phyloP scores from a whole-genome alignment of 768 basidiomycete species.

The Amanita molliuscula region DNA sequence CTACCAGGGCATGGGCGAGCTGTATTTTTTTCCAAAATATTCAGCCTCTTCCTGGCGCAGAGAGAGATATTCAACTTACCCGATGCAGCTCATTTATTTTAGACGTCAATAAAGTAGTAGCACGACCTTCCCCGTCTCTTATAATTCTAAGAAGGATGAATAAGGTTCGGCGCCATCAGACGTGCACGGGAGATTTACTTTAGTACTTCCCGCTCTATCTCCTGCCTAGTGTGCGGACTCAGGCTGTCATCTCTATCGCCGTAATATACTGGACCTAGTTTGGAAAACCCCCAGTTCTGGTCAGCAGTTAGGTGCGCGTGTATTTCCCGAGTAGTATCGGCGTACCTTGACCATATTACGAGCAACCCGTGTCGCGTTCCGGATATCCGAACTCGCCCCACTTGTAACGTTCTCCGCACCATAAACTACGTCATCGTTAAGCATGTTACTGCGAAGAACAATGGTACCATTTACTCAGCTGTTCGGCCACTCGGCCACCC shows the following conservation, averaged over 20 bases:
- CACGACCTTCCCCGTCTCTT: constrained; percentile 59
- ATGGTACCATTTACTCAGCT: constrained; percentile 47
- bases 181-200: constrained; percentile 37
- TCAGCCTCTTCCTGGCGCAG: not conserved
- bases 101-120: constrained; percentile 48
- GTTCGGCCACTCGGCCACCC: constrained; percentile 94
- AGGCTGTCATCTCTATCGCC: constrained; percentile 61
- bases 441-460: constrained; percentile 5
- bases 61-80: constrained; percentile 26
- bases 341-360: constrained; percentile 83
- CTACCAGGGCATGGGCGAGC: constrained; percentile 88
- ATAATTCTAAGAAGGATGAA: constrained; percentile 40
- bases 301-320: not conserved
- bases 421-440: constrained; percentile 46
- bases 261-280: constrained; percentile 77
- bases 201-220: constrained; percentile 84
- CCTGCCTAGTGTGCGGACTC: constrained; percentile 66
- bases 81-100: constrained; percentile 69
- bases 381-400: constrained; percentile 85
- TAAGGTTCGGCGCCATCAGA: constrained; percentile 7
- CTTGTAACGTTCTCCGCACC: constrained; percentile 84
- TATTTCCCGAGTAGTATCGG: not conserved
- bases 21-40: constrained; percentile 17
- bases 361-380: constrained; percentile 70
- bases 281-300: constrained; percentile 75